Evolutionary conservation across 2,329 filamentous ascomycete genomes (phyloP), one percentile per base, ranked within the genome.

Genomic region (Ascochyta fabae): DNA sequence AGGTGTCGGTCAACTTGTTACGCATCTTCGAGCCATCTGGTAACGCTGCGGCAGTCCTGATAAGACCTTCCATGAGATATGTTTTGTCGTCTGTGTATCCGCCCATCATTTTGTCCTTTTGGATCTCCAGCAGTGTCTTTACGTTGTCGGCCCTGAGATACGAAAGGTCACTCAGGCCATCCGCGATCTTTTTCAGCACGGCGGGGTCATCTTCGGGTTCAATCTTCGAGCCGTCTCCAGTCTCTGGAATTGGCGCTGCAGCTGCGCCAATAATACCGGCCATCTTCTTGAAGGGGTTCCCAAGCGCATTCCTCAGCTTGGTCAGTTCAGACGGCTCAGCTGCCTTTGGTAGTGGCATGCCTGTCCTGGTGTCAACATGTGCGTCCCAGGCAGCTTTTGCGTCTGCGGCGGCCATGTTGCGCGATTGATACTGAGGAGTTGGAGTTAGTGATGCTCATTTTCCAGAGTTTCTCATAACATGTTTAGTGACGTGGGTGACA

Each of bases 1-100:
- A 80, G 3, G 60, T 65, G 34, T 77, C 64, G 3, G 80, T 82
- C 27, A 82, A 63, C 8, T 67, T 75, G 2, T 75, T 74, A 38
- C 77, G 65, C 22, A 74, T 68, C 46, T 65, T 67, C 1, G 74
- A 75, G 10, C 70, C 73, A 47, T 79, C 74, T 2, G 79, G 78
- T 6, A 81, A 65, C 9, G 70, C 71, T 13, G 78, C 70, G 19
- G 78, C 79, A n/a, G 76, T 74, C 56, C 80, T 75, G 45, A 87
- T 81, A 54, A 86, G 68, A 23, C 79, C 76, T 66, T 87, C 85
- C 84, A 86, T 86, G 12, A 84, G 74, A 65, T 86, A 86, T 1
- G 81, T 80, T 68, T 84, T 87, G 66, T 90, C 87, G 64, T 90
- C 79, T 15, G 85, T 73, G 7, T 80, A 80, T 38, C 83, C 76